Evolutionary conservation across 2,329 filamentous ascomycete species (phyloP), one percentile per base, ranked within the genome.

Genomic region (Tolypocladium endophyticum): DNA sequence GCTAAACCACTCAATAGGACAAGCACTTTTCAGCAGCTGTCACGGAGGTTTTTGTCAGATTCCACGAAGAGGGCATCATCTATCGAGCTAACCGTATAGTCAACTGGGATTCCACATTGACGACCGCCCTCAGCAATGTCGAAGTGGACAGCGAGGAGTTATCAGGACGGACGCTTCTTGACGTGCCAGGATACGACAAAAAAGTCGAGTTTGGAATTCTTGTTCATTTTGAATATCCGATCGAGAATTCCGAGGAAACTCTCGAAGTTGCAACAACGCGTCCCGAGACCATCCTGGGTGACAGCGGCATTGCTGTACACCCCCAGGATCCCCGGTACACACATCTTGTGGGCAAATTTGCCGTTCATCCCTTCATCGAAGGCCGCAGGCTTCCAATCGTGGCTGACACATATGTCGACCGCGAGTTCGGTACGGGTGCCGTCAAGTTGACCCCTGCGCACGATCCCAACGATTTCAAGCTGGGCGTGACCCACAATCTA

Each of bases 401-500:
- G 65, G 89, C 88, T 47, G 93, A 97, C 70, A 84, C 88, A 60
- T 93, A 95, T 64, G 93, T 97, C 58, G 92, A 97, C 65, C 87
- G 84, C 67, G 92, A 94, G 64, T 97, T 97, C 67, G 93, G 93
- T 82, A 97, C 93, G 64, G 93, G 93, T 79, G 92, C 92, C 62
- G 93, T 97, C 69, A 97, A 97, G 80, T 88, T 97, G 65, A 97
- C 93, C 2, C 94, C 93, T 9, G 93, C 92, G 5, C 94, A 97
- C 73, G 93, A 97, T 71, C 87, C 89, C 65, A 97, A 97, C 79
- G 93, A 97, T 88, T 97, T 92, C 75, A 87, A 82, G 63, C 81
- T 93, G 60, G 91, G 91, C 55, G 85, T 90, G 76, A 84, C 85
- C 67, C 90, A 96, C 72, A 87, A 88, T 58, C 83, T 96, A 16